Base-by-base conservation (phyloP, 78 protist species). In the Emiliania huxleyi region DNA sequence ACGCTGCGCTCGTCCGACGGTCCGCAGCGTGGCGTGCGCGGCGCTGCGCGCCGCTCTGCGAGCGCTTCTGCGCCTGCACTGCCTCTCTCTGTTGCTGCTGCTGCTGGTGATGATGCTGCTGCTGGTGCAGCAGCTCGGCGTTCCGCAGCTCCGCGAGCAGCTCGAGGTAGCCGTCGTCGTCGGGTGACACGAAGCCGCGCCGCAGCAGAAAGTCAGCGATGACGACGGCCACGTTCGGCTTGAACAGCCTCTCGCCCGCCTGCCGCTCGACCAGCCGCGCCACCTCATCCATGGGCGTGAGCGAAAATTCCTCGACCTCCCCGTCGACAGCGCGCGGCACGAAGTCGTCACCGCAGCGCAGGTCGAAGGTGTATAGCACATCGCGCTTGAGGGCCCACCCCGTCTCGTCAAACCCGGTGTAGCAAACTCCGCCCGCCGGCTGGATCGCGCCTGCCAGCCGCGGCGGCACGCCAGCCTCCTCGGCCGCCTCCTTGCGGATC, bases 141-240 rank as follows among this genome's bases (percentile, higher is more conserved):
- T n/a, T n/a, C n/a, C 79, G 79, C 42, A 69, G 79, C 79, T 1
- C 79, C 11, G 26, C 79, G 35, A 69, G 40, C 79, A 69, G 40
- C 40, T 69, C 42, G 2, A 69, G 21, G 18, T 69, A 69, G 21
- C 79, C 79, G 35, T 26, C 42, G 18, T 69, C 79, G 40, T 83
- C 90, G 26, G 90, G 90, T 12, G n/a, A 0, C 19, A 83, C 40
- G 18, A 69, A 69, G 29, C 90, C 90, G 42, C 46, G 90, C 21
- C 90, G 56, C 55, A 83, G 25, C 33, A 83, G 37, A 22, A 83
- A 83, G 40, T 83, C 69, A 22, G 46, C 18, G 42, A 83, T 0
- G 18, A 83, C 90, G 43, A 83, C 48, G 43, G 43, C 90, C 38
- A 48, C 49, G 90, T 83, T 83, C 43, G 90, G 90, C 69, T 83